A percentile compares a stretch with the other conserved stretches of the same genome.
phyloP scores from a whole-genome alignment of 2,329 filamentous ascomycete genomes.

The Fusarium hainanense region DNA sequence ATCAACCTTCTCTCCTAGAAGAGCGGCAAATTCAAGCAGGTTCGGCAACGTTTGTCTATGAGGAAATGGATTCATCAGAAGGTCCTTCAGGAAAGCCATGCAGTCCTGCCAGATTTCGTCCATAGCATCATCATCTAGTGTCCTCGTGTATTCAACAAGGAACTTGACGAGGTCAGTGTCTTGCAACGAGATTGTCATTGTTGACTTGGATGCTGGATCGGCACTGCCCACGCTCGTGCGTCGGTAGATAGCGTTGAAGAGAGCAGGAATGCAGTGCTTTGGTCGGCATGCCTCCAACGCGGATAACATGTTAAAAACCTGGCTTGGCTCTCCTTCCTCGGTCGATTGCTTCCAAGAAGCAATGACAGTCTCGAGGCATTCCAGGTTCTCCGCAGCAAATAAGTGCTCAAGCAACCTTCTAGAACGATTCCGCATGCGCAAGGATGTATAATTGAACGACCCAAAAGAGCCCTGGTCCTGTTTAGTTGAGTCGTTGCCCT shows the following conservation, averaged over 20 bases:
- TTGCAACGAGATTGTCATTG: constrained; percentile 83
- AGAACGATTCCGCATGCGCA: constrained; percentile 90
- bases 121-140: constrained; percentile 95
- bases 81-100: constrained; percentile 87
- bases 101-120: constrained; percentile 99
- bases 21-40: constrained; percentile 87
- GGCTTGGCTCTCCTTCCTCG: constrained; percentile 61
- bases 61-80: constrained; percentile 92
- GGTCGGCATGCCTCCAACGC: constrained; percentile 91
- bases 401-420: constrained; percentile 90
- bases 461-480: constrained; percentile 77
- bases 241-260: constrained; percentile 97
- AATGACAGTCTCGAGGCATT: constrained; percentile 91
- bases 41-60: constrained; percentile 90
- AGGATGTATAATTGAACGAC: constrained; percentile 89
- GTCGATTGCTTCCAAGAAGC: constrained; percentile 78
- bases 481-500: constrained; percentile 66
- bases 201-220: constrained; percentile 84
- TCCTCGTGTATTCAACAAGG: constrained; percentile 87
- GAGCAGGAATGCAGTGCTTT: constrained; percentile 89
- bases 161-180: constrained; percentile 90
- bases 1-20: constrained; percentile 93
- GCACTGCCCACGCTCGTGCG: constrained; percentile 86
- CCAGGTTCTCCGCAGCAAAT: constrained; percentile 89
- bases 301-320: constrained; percentile 87